Base-by-base conservation (phyloP, 371 early-diverging fungal species). In the Blakeslea trispora region DNA sequence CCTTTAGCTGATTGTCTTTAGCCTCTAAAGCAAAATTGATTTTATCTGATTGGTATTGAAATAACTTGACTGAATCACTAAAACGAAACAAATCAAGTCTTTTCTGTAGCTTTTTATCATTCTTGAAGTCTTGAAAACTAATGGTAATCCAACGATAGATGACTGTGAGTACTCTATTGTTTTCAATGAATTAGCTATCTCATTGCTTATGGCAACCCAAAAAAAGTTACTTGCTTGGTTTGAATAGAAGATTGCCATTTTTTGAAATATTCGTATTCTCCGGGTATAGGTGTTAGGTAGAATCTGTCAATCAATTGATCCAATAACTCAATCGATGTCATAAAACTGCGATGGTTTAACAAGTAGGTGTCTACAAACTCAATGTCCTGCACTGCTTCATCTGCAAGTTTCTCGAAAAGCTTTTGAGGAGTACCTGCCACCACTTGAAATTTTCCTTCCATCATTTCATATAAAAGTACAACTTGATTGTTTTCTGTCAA, bases 361-460 rank as follows among this genome's bases (percentile, higher is more conserved):
- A 89, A 15, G 46, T 81, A 84, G 9, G 68, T 72, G 53, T 85
- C 88, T 11, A 88, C 73, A 63, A 78, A 88, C n/a, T 87, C 85
- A 40, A 70, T 47, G 46, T 87, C 87, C 66, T 84, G 85, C 1
- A 69, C 57, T 21, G 79, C 75, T 59, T 83, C 82, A 46, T 87
- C 85, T 0, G 84, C 81, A 35, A 89, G 55, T 57, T 79, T 72
- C 45, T 79, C 66, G 35, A 85, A 73, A 22, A 89, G 50, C 34
- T 79, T 76, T 22, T 80, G 79, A 18, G 68, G 41, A 10, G 80
- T 75, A 8, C 87, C 89, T 3, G 84, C 82, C 34, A 85, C 75
- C 2, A 86, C 75, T 14, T 81, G 81, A 13, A 82, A 46, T 44
- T 75, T 72, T 1, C 76, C 81, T 2, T 54, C 66, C 2, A 76